phyloP scores from a whole-genome alignment of 331 rosid genomes.

The Stylosanthes scabra region DNA sequence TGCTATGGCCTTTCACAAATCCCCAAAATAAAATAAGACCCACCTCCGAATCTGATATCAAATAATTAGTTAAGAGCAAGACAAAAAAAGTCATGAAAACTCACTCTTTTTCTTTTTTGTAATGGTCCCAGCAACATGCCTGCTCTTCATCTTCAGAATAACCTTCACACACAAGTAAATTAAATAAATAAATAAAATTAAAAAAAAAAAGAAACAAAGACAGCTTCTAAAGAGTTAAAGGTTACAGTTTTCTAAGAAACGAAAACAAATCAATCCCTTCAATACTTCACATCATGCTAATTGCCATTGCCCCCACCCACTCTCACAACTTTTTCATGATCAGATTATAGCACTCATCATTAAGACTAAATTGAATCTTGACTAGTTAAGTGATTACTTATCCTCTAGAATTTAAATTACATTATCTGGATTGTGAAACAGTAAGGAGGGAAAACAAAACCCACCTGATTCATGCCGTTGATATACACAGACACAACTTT shows the following conservation, averaged over 20 bases:
- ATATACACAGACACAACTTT: conserved; percentile 91
- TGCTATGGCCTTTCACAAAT: conserved; percentile 72
- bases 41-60: conserved; percentile 74
- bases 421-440: not conserved
- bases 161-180: conserved; percentile 59
- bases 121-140: conserved; percentile 98
- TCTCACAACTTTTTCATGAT: conserved; percentile 38
- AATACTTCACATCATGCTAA: conserved; percentile 48
- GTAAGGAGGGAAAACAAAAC: not conserved
- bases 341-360: conserved; percentile 50
- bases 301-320: conserved; percentile 21
- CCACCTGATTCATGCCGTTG: conserved; percentile 78
- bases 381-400: conserved; percentile 47
- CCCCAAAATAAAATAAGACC: conserved; percentile 77
- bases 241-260: conserved; percentile 42
- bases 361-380: conserved; percentile 41
- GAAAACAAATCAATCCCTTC: conserved; percentile 41
- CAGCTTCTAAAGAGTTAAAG: conserved; percentile 48
- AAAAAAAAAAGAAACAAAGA: conserved; percentile 32
- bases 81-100: conserved; percentile 76
- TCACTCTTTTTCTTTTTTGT: conserved; percentile 99
- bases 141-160: conserved; percentile 98
- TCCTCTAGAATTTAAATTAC: conserved; percentile 8
- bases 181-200: too few species aligned
- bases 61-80: conserved; percentile 69